Conservation (phyloP, 768 basidiomycete species). For the Thelephora aurantiotincta region DNA sequence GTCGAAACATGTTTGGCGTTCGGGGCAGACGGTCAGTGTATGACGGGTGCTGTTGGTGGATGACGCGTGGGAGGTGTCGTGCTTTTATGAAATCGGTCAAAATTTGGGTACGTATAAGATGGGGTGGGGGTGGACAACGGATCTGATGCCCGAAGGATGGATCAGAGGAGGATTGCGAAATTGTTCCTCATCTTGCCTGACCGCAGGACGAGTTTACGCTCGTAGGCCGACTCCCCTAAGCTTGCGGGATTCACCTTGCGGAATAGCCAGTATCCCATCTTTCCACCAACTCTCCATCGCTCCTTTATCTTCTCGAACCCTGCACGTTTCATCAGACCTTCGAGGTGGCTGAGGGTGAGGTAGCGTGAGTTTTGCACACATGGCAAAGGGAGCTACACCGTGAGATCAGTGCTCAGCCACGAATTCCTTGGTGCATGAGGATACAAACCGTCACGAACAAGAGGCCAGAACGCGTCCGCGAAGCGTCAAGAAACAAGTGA, state of each 20-base stretch:
- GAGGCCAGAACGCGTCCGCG: constrained; percentile 27
- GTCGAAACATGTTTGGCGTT: too few relatives aligned
- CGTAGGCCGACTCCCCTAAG: constrained; percentile 13
- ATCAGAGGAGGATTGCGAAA: constrained; percentile 42
- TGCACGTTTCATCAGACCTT: constrained; percentile 38
- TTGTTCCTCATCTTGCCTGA: constrained; percentile 62
- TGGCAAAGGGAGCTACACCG: constrained; percentile 62
- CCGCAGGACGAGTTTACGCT: constrained; percentile 44
- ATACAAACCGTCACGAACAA: constrained; percentile 58
- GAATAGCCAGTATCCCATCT: constrained; percentile 83
- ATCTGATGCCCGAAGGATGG: neutral
- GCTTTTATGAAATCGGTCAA: too few relatives aligned
- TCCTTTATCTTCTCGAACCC: constrained; percentile 50
- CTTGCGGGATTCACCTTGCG: constrained; percentile 34
- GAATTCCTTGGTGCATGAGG: neutral
- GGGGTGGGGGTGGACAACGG: neutral
- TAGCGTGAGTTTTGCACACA: constrained; percentile 84
- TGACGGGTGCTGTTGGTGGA: too few relatives aligned
- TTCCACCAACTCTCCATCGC: constrained; percentile 56
- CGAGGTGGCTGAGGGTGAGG: constrained; percentile 44
- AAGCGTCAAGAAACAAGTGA: constrained; percentile 30
- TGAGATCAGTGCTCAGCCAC: constrained; percentile 4
- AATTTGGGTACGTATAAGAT: too few relatives aligned
- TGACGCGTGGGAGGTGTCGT: too few relatives aligned
- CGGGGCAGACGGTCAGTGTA: too few relatives aligned